Percentiles rank a stretch among this genome's conserved stretches.
These are phyloP conservation scores for Fulvia fulva DNA, from an alignment of 2,329 filamentous ascomycete genomes.

Conservation along the genomic window DNA sequence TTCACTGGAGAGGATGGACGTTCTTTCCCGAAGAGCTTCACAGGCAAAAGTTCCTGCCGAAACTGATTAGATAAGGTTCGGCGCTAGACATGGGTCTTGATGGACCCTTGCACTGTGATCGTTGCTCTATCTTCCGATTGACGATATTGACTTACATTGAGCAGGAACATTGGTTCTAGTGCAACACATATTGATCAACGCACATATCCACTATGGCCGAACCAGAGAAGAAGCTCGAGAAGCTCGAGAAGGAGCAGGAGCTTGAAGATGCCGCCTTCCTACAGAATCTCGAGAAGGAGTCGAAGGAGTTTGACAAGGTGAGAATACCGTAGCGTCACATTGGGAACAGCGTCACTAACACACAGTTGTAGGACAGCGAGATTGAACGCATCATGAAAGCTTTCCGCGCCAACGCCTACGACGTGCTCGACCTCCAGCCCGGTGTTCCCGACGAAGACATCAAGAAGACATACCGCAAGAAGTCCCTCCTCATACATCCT, in stretches of 20 bases:
- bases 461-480: slow-evolving; percentile 89
- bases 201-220: slow-evolving; percentile 14
- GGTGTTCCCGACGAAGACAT: slow-evolving; percentile 95
- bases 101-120: background rate
- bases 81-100: slow-evolving; percentile 8
- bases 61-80: slow-evolving; percentile 9
- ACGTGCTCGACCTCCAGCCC: slow-evolving; percentile 90
- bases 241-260: slow-evolving; percentile 30
- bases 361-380: slow-evolving; percentile 68
- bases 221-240: slow-evolving; percentile 28
- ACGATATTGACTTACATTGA: background rate
- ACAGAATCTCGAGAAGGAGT: slow-evolving; percentile 75
- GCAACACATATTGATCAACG: background rate
- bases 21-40: background rate
- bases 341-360: background rate
- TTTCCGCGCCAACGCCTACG: slow-evolving; percentile 82
- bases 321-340: slow-evolving; percentile 13
- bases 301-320: slow-evolving; percentile 88
- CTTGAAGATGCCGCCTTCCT: slow-evolving; percentile 66
- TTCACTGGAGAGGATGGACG: too few relatives aligned
- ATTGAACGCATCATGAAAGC: slow-evolving; percentile 91
- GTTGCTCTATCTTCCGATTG: background rate
- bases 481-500: slow-evolving; percentile 97
- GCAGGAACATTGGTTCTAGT: background rate
- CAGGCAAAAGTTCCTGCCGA: slow-evolving; percentile 9